Conservation (phyloP, 2,329 filamentous ascomycete genomes). For the Diaporthe sp. region DNA sequence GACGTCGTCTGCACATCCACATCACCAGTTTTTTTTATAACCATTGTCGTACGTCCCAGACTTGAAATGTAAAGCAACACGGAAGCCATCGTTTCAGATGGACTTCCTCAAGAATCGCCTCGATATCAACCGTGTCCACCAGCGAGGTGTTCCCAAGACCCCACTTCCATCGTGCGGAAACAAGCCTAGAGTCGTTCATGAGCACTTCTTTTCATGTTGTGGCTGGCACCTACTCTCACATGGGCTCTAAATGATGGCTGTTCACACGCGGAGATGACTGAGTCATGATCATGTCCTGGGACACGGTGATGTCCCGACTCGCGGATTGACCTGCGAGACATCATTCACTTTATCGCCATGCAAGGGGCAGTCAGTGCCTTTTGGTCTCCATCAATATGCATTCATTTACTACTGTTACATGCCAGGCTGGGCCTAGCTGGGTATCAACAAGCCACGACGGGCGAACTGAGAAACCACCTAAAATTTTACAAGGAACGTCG, state of each 20-base stretch:
- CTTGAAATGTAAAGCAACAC: not conserved
- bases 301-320: not conserved
- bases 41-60: too few species aligned
- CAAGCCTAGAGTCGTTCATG: not conserved
- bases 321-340: not conserved
- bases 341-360: not conserved
- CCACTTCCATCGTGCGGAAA: not conserved
- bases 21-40: too few species aligned
- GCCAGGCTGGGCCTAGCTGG: slow-evolving; percentile 8
- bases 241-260: not conserved
- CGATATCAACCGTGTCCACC: not conserved
- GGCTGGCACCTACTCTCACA: not conserved
- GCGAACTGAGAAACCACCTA: slow-evolving; percentile 4
- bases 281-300: not conserved
- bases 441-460: slow-evolving; percentile 22
- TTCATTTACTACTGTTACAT: slow-evolving; percentile 5
- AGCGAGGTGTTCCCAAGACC: not conserved
- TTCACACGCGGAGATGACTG: not conserved
- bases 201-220: not conserved
- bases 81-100: not conserved
- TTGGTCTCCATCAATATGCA: not conserved
- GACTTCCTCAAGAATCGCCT: not conserved
- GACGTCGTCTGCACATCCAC: not conserved
- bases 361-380: too few species aligned
- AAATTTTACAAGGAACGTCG: not conserved